A percentile compares a stretch with the other conserved stretches of the same genome.
phyloP scores from a whole-genome alignment of 2,329 filamentous ascomycete species.

The Helminthosporium solani region DNA sequence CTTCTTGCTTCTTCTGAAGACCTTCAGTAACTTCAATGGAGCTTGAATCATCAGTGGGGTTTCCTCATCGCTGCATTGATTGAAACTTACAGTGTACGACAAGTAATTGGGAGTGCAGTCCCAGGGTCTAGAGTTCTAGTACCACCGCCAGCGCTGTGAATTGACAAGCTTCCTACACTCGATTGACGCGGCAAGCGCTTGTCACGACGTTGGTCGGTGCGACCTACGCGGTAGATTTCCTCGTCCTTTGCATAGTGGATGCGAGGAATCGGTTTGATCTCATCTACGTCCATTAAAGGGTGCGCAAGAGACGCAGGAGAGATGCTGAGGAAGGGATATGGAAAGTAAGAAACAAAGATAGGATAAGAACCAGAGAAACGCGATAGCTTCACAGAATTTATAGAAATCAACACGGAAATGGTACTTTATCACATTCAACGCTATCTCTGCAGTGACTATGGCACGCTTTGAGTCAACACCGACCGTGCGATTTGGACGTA shows the following conservation, averaged over 20 bases:
- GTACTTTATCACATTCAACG: background rate
- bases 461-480: no score
- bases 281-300: constrained; percentile 29
- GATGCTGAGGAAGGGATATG: constrained; percentile 2
- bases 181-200: constrained; percentile 34
- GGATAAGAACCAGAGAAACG: no score
- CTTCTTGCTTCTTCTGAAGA: constrained; percentile 29
- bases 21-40: constrained; percentile 47
- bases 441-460: background rate
- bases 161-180: constrained; percentile 40
- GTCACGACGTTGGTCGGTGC: constrained; percentile 23
- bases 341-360: background rate
- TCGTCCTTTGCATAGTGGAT: constrained; percentile 39
- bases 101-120: constrained; percentile 47
- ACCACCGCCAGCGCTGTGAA: constrained; percentile 38
- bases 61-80: no score
- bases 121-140: constrained; percentile 43
- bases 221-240: constrained; percentile 26
- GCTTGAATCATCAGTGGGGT: no score
- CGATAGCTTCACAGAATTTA: background rate
- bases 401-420: background rate
- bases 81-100: constrained; percentile 48
- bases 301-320: constrained; percentile 5
- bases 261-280: constrained; percentile 22
- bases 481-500: no score